A percentile compares a stretch with the other conserved stretches of the same genome.
Conservation (phyloP, 1,139 yeast genomes). For the Fermentozyma sake region DNA sequence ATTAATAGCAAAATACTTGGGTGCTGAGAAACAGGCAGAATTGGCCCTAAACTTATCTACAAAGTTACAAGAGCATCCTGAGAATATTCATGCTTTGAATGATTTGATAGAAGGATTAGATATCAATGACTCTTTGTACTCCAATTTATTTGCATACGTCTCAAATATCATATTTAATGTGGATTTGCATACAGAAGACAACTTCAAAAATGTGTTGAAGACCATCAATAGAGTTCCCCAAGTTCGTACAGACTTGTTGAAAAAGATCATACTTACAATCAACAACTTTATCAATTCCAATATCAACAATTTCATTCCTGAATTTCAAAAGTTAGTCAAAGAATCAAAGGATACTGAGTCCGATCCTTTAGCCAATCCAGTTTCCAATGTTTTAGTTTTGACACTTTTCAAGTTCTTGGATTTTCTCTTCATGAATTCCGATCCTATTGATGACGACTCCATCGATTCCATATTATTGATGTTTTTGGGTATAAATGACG, state of each 20-base stretch:
- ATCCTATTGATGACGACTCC: slow-evolving; percentile 5
- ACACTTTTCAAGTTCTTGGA: slow-evolving; percentile 14
- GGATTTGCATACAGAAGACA: slow-evolving; percentile 3
- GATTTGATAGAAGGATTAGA: slow-evolving; percentile 27
- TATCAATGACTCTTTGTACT: slow-evolving; percentile 15
- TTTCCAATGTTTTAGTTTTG: no score
- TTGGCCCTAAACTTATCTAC: slow-evolving; percentile 21
- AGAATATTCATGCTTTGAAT: slow-evolving; percentile 25
- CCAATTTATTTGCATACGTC: slow-evolving; percentile 16
- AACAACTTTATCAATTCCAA: slow-evolving; percentile 11
- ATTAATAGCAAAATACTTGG: slow-evolving; percentile 28
- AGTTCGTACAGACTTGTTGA: slow-evolving; percentile 15
- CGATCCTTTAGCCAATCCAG: no score
- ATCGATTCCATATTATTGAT: slow-evolving; percentile 25
- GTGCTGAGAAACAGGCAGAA: slow-evolving; percentile 19
- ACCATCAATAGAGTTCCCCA: slow-evolving; percentile 16
- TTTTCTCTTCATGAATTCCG: slow-evolving; percentile 10
- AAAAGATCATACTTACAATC: slow-evolving; percentile 11
- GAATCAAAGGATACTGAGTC: no score
- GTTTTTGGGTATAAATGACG: slow-evolving; percentile 30
- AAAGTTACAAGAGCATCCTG: slow-evolving; percentile 13
- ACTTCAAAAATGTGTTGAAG: slow-evolving; percentile 13
- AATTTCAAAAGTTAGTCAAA: slow-evolving; percentile 7
- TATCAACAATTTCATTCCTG: slow-evolving; percentile 19
- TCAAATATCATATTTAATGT: slow-evolving; percentile 4